Evolutionary conservation across 306 rosid genomes (phyloP).

Genomic region (Trichosanthes cucumerina): DNA sequence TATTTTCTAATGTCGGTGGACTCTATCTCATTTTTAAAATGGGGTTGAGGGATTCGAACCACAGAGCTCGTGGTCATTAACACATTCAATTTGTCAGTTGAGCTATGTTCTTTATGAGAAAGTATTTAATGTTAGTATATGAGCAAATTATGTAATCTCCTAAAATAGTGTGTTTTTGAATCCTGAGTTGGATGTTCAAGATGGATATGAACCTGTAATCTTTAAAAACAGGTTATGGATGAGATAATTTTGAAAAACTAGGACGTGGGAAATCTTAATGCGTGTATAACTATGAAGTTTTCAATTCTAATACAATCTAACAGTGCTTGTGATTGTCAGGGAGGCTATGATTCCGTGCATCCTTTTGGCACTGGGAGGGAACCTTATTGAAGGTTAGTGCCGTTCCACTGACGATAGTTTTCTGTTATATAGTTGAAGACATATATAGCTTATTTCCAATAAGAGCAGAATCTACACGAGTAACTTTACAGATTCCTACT

Average conservation of each 20-base stretch:
- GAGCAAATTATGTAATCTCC: neutral
- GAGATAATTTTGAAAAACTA: neutral
- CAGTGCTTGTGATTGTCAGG: conserved; percentile 44
- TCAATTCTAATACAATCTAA: conserved; percentile 14
- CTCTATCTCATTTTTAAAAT: too few relatives aligned
- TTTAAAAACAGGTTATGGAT: neutral
- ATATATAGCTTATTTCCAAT: neutral
- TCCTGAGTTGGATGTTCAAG: neutral
- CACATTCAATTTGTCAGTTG: too few relatives aligned
- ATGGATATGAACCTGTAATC: neutral
- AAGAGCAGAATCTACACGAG: neutral
- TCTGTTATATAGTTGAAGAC: neutral
- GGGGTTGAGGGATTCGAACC: too few relatives aligned
- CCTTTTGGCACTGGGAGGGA: conserved; percentile 93
- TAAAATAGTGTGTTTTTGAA: neutral
- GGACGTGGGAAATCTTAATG: neutral
- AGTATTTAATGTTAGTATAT: neutral
- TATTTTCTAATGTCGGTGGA: too few relatives aligned
- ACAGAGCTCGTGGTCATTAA: too few relatives aligned
- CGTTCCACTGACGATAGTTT: neutral
- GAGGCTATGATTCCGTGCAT: conserved; percentile 99
- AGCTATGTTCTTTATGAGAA: too few relatives aligned
- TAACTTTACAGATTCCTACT: neutral
- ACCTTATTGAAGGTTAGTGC: conserved; percentile 80
- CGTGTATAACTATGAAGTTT: neutral